These are phyloP conservation scores for Trichoderma breve DNA, from an alignment of 2,329 filamentous ascomycete species.

Conservation along the genomic window DNA sequence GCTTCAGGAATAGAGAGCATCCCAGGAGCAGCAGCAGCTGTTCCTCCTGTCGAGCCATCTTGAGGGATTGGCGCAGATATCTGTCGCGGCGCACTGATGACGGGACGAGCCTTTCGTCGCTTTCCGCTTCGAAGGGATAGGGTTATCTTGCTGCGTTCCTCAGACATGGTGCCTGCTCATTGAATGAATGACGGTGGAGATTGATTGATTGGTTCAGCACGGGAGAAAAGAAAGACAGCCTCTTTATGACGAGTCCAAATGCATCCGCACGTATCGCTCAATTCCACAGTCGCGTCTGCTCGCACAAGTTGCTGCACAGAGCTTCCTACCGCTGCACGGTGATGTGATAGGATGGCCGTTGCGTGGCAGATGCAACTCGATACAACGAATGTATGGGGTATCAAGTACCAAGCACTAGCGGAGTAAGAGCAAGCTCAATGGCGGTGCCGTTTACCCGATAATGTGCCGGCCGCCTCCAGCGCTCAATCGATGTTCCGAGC, in stretches of 20 bases:
- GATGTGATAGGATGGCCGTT: neutral
- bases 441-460: slow-evolving; percentile 22
- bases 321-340: neutral
- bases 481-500: slow-evolving; percentile 25
- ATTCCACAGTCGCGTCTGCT: neutral
- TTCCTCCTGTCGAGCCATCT: slow-evolving; percentile 37
- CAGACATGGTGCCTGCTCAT: slow-evolving; percentile 49
- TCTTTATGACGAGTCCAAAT: neutral
- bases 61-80: slow-evolving; percentile 61
- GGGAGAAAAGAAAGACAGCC: neutral
- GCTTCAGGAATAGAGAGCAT: slow-evolving; percentile 25
- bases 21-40: neutral
- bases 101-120: slow-evolving; percentile 60
- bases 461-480: slow-evolving; percentile 24
- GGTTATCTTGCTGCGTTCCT: slow-evolving; percentile 56
- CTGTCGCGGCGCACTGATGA: slow-evolving; percentile 61
- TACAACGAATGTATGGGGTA: neutral
- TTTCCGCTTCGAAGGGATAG: slow-evolving; percentile 57
- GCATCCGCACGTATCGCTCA: neutral
- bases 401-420: neutral
- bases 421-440: neutral
- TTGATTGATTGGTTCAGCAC: neutral
- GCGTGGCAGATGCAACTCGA: slow-evolving; percentile 2
- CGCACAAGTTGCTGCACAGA: neutral
- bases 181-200: neutral